Evolutionary conservation across 2,329 filamentous ascomycete genomes (phyloP).

Genomic region (Pseudocercospora pini-densiflorae): DNA sequence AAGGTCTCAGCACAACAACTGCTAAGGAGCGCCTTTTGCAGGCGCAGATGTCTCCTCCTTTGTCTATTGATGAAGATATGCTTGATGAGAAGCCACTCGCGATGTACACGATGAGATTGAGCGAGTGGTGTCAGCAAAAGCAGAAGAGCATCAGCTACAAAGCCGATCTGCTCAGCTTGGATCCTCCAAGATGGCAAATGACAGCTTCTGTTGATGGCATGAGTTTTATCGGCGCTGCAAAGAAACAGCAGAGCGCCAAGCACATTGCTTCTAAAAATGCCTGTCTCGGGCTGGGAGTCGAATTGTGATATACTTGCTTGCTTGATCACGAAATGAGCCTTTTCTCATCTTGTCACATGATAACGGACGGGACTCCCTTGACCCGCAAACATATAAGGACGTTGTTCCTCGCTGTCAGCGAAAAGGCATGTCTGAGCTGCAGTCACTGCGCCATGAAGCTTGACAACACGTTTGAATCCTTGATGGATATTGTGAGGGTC

Average conservation of each 20-base stretch:
- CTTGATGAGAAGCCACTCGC: background rate
- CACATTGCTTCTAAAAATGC: constrained; percentile 1
- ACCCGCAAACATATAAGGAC: too few relatives aligned
- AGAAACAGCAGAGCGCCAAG: background rate
- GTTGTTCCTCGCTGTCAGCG: too few relatives aligned
- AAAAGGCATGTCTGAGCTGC: too few relatives aligned
- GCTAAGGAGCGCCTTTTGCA: background rate
- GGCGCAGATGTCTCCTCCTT: background rate
- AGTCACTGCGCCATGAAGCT: background rate
- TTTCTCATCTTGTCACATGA: too few relatives aligned
- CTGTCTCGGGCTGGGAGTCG: background rate
- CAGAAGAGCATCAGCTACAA: background rate
- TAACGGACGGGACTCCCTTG: too few relatives aligned
- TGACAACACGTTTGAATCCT: background rate
- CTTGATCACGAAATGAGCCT: too few relatives aligned
- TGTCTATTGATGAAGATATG: background rate
- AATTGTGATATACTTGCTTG: too few relatives aligned
- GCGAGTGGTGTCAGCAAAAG: background rate
- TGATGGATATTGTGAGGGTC: background rate
- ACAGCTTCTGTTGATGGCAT: background rate
- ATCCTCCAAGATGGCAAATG: background rate
- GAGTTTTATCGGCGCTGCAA: background rate
- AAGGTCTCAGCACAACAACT: background rate
- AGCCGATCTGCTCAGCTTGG: background rate
- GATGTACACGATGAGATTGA: background rate